phyloP scores from a whole-genome alignment of 140 eudicot genomes.

The Senecio squalidus region DNA sequence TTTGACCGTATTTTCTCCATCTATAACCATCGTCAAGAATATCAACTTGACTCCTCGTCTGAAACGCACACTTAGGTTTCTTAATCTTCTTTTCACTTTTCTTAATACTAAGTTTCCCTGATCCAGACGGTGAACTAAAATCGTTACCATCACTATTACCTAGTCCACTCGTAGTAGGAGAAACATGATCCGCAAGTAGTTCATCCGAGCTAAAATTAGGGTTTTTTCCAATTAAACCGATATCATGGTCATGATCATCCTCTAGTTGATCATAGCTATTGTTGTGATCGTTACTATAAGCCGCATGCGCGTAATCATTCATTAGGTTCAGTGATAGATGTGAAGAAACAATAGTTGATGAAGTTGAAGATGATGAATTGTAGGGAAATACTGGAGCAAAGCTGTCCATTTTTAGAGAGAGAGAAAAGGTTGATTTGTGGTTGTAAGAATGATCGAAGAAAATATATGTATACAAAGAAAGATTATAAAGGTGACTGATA shows the following conservation, averaged over 20 bases:
- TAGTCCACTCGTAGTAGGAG: slow-evolving; percentile 23
- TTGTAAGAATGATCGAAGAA: slow-evolving; percentile 4
- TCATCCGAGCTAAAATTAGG: slow-evolving; percentile 18
- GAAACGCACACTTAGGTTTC: slow-evolving; percentile 68
- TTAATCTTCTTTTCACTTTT: slow-evolving; percentile 44
- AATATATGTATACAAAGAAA: neutral
- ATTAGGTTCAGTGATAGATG: slow-evolving; percentile 19
- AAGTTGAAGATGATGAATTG: slow-evolving; percentile 17
- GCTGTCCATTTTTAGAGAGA: slow-evolving; percentile 15
- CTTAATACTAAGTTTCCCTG: slow-evolving; percentile 12
- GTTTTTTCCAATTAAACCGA: slow-evolving; percentile 11
- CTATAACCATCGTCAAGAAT: slow-evolving; percentile 35
- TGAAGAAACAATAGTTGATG: slow-evolving; percentile 19
- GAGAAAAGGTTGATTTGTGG: neutral
- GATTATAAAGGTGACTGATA: slow-evolving; percentile 13
- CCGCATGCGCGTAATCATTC: slow-evolving; percentile 10
- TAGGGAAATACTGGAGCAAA: slow-evolving; percentile 11
- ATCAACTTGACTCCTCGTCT: slow-evolving; percentile 75
- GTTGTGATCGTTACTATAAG: neutral
- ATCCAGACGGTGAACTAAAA: slow-evolving; percentile 9
- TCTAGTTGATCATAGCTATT: slow-evolving; percentile 11
- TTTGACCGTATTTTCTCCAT: slow-evolving; percentile 40
- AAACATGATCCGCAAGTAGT: slow-evolving; percentile 7
- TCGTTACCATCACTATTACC: slow-evolving; percentile 24
- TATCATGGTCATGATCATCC: slow-evolving; percentile 7